These are phyloP conservation scores for Ceratobasidium sp. DNA, from an alignment of 1,284 basidiomycete genomes.

Conservation along the genomic window DNA sequence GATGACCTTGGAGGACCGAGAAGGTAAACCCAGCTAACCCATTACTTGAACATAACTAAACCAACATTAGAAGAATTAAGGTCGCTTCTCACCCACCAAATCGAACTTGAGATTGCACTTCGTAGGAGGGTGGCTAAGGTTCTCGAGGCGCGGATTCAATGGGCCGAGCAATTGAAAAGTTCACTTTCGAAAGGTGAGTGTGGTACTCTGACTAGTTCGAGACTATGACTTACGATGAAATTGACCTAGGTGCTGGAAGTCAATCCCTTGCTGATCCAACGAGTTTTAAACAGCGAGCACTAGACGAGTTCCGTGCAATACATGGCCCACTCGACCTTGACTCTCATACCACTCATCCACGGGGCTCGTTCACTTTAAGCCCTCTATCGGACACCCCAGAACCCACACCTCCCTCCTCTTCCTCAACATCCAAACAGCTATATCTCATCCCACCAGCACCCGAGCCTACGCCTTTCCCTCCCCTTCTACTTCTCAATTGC, in stretches of 20 bases:
- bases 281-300: conserved; percentile 2
- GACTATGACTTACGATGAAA: not conserved
- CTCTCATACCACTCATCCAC: conserved; percentile 20
- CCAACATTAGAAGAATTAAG: conserved; percentile 3
- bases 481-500: conserved; percentile 27
- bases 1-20: not conserved
- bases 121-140: conserved; percentile 28
- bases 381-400: not conserved
- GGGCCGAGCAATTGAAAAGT: conserved; percentile 29
- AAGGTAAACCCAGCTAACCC: not conserved
- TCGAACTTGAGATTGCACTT: conserved; percentile 22
- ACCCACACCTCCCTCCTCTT: not conserved
- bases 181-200: not conserved
- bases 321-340: conserved; percentile 29
- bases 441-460: conserved; percentile 23
- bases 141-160: conserved; percentile 25
- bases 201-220: not conserved
- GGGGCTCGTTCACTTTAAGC: not conserved
- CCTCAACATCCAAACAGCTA: conserved; percentile 27
- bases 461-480: conserved; percentile 13
- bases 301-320: conserved; percentile 21
- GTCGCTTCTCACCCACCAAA: conserved; percentile 8
- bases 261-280: not conserved
- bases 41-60: not conserved
- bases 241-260: not conserved